Base-by-base conservation (phyloP, 192 early-diverging fungal species). In the Coemansia erecta region DNA sequence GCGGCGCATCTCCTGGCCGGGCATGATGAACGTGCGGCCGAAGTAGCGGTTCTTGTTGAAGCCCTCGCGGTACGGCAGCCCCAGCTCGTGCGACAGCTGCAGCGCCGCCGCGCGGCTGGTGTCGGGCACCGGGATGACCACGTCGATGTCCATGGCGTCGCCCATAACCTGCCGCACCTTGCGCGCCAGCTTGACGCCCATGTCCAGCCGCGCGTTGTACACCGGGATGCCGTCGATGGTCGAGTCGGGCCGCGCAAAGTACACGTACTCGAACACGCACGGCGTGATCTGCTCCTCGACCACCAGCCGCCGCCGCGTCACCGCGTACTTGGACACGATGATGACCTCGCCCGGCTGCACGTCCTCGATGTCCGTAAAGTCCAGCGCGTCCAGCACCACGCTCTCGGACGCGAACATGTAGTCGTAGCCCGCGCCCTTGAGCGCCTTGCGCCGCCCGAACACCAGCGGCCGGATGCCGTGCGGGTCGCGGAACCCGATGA, bases 11-110 rank as follows among this genome's bases (percentile, higher is more conserved):
- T 87, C 85, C 77, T 99, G 97, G 17, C 95, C 97, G 23, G 97
- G 95, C 97, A 99, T 99, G 63, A 99, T 99, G 64, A 99, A 99
- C 17, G 97, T 98, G 60, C 97, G 87, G 15, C 95, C 97, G 81
- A 99, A 85, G 71, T 99, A 99, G 61, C 95, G 81, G 86, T 99
- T 99, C 83, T 99, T 99, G 82, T 96, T 93, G 75, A 99, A 98
- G 6, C 97, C 97, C 87, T 99, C 97, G 58, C 97, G 92, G 72
- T 95, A 99, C 46, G 87, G 69, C 53, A 94, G 86, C 51, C 92
- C 89, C 54, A 99, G 78, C 71, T 90, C 87, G 63, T 92, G 88
- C 23, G 95, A 90, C 2, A 89, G 83, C 81, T 99, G 94, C 67
- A 99, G 75, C 37, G 96, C 97, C 14, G 96, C 90, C 1, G 90